These are phyloP conservation scores for Suillus weaverae DNA, from an alignment of 768 basidiomycete species.

Conservation along the genomic window DNA sequence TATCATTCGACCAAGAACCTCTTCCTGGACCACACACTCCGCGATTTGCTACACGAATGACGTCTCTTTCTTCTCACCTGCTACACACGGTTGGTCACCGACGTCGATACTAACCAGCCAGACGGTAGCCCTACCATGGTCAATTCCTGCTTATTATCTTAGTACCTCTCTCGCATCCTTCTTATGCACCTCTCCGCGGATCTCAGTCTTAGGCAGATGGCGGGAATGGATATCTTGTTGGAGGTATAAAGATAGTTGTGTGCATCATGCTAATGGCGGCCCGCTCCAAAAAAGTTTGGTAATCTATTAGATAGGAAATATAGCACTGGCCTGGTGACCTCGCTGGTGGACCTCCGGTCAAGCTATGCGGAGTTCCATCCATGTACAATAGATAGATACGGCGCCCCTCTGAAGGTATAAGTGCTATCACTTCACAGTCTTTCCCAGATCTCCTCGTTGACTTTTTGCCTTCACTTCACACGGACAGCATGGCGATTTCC, in stretches of 20 bases:
- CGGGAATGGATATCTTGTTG: too few species aligned
- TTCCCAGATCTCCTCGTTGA: not conserved
- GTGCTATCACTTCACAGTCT: not conserved
- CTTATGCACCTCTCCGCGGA: too few species aligned
- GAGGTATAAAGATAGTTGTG: not conserved
- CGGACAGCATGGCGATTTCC: conserved; percentile 22
- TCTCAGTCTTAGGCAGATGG: too few species aligned
- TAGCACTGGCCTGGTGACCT: not conserved
- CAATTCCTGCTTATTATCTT: not conserved
- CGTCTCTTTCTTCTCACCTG: not conserved
- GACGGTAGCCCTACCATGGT: not conserved
- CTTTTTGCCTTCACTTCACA: not conserved
- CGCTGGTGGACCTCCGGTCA: not conserved
- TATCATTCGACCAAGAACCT: too few species aligned
- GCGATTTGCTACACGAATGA: not conserved
- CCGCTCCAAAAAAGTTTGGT: not conserved
- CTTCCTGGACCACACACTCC: too few species aligned
- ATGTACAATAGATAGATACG: not conserved
- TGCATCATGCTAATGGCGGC: not conserved
- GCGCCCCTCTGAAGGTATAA: not conserved
- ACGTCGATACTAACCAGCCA: not conserved
- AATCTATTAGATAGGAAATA: not conserved
- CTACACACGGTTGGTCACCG: not conserved
- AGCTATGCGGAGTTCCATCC: not conserved
- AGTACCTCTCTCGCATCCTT: too few species aligned